Evolutionary conservation across 1,284 basidiomycete species (phyloP).

Genomic region (Laetiporus sulphureus): DNA sequence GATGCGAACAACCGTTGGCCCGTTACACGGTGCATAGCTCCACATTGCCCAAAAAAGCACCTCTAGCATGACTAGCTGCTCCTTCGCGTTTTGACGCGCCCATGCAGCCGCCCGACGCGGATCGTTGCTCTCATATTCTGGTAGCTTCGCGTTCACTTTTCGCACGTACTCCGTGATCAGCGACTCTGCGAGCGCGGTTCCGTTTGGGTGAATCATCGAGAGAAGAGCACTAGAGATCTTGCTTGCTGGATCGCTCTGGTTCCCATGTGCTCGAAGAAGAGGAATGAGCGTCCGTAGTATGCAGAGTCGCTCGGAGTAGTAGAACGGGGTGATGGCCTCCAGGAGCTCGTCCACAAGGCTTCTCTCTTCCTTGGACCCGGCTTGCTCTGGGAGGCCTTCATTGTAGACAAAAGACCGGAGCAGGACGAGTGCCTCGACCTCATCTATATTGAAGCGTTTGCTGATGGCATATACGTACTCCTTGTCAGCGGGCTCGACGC

Average conservation of each 20-base stretch:
- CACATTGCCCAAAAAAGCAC: slow-evolving; percentile 84
- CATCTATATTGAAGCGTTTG: slow-evolving; percentile 65
- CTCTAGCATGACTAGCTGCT: slow-evolving; percentile 78
- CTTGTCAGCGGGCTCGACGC: slow-evolving; percentile 62
- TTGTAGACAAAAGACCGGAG: slow-evolving; percentile 77
- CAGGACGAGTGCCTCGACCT: slow-evolving; percentile 65
- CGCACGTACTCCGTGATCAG: slow-evolving; percentile 53
- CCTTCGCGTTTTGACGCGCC: slow-evolving; percentile 74
- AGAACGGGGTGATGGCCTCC: slow-evolving; percentile 72
- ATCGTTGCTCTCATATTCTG: slow-evolving; percentile 43
- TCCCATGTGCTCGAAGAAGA: slow-evolving; percentile 55
- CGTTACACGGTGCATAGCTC: slow-evolving; percentile 64
- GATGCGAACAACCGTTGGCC: slow-evolving; percentile 53
- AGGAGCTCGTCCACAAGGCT: slow-evolving; percentile 55
- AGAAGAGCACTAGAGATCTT: slow-evolving; percentile 48
- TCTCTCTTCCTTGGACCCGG: slow-evolving; percentile 36
- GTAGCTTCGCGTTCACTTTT: slow-evolving; percentile 49
- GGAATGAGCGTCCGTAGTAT: slow-evolving; percentile 58
- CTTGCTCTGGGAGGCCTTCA: slow-evolving; percentile 56
- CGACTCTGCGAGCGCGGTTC: slow-evolving; percentile 45
- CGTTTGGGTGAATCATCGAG: slow-evolving; percentile 55
- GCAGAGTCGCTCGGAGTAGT: slow-evolving; percentile 72
- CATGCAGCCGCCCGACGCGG: slow-evolving; percentile 60
- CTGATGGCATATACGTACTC: slow-evolving; percentile 66
- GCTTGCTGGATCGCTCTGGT: slow-evolving; percentile 47